These are phyloP conservation scores for Xylaria sp. DNA, from an alignment of 2,329 filamentous ascomycete species.

Conservation along the genomic window DNA sequence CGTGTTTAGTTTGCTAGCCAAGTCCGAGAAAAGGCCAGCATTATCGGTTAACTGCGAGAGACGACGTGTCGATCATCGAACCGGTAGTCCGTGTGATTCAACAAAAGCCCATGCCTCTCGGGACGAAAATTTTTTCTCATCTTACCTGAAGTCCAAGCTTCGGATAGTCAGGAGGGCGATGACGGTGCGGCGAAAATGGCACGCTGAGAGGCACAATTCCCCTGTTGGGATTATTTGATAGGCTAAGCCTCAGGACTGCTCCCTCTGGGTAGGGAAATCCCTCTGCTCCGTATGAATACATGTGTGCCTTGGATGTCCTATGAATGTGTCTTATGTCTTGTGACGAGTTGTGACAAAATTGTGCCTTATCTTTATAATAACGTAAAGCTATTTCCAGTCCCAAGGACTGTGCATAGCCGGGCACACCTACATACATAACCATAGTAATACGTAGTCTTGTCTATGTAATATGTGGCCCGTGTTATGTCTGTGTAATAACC, in stretches of 20 bases:
- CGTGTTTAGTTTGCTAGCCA: not conserved
- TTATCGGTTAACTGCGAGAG: not conserved
- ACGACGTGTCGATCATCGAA: slow-evolving; percentile 27
- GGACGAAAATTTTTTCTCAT: slow-evolving; percentile 20
- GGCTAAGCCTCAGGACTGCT: slow-evolving; percentile 18
- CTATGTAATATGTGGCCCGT: no score
- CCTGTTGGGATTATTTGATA: slow-evolving; percentile 29
- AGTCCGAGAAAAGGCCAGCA: slow-evolving; percentile 13
- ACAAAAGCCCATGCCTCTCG: not conserved
- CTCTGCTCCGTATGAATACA: slow-evolving; percentile 9
- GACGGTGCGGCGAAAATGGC: slow-evolving; percentile 5
- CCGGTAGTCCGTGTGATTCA: not conserved
- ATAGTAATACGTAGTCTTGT: not conserved
- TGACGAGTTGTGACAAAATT: slow-evolving; percentile 9
- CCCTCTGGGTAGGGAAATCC: not conserved
- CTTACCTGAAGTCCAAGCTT: slow-evolving; percentile 9
- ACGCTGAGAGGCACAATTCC: slow-evolving; percentile 24
- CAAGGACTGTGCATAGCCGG: slow-evolving; percentile 12
- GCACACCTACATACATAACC: not conserved
- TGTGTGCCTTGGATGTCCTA: not conserved
- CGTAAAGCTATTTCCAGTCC: slow-evolving; percentile 18
- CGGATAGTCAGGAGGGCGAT: slow-evolving; percentile 20
- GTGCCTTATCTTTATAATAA: slow-evolving; percentile 22
- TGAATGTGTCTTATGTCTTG: not conserved
- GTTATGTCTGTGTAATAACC: no score